A percentile compares a stretch with the other conserved stretches of the same genome.
Evolutionary conservation across 345 rosid species (phyloP).

Genomic region (Melaleuca quinquenervia): DNA sequence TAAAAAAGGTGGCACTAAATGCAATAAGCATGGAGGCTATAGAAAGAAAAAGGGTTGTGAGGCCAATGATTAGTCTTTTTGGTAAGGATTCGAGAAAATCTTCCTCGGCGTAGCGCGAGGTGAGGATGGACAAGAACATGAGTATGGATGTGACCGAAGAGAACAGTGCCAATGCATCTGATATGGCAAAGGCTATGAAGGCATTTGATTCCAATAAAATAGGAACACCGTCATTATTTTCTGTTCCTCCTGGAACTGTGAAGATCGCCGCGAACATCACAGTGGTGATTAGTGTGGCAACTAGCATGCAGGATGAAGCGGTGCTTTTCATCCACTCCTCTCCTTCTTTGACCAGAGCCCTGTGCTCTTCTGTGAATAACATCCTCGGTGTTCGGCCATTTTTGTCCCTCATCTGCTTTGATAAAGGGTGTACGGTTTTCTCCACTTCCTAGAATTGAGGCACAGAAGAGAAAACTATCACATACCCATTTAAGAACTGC

Average conservation of each 20-base stretch:
- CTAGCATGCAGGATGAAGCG: constrained; percentile 28
- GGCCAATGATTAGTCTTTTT: constrained; percentile 17
- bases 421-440: not conserved
- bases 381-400: constrained; percentile 1
- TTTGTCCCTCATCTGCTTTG: not conserved
- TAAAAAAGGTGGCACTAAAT: constrained; percentile 14
- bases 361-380: constrained; percentile 6
- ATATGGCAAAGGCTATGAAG: constrained; percentile 11
- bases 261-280: constrained; percentile 34
- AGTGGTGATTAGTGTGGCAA: constrained; percentile 29
- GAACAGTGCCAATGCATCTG: constrained; percentile 17
- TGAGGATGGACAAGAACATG: constrained; percentile 27
- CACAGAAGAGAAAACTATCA: not conserved
- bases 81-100: constrained; percentile 31
- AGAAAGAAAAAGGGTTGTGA: constrained; percentile 16
- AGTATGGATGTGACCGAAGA: constrained; percentile 24
- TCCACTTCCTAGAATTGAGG: constrained; percentile 2
- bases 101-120: constrained; percentile 26
- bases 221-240: constrained; percentile 9
- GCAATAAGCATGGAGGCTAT: constrained; percentile 31
- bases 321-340: constrained; percentile 38
- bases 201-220: not conserved
- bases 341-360: constrained; percentile 8
- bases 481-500: not conserved
- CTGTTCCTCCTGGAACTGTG: constrained; percentile 28